Evolutionary conservation across 371 early-diverging fungal species (phyloP), one percentile per base, ranked within the genome.

Genomic region (Saksenaea vasiformis): DNA sequence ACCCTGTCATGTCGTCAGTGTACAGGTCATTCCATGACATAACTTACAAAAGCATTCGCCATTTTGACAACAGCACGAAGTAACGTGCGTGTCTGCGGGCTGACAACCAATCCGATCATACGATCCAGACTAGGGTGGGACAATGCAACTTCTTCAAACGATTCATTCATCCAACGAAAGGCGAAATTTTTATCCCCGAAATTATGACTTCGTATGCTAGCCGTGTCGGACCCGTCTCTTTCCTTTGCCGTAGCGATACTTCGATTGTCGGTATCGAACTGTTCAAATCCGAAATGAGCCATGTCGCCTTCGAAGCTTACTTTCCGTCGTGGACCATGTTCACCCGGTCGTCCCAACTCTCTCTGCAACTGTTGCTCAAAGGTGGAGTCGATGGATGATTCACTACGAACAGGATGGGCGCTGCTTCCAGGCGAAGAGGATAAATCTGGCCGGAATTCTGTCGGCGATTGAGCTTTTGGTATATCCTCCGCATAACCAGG

Each of bases 21-120:
- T n/a, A n/a, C n/a, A n/a, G 22, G 22, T 22, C 14, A 17, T 47
- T 8, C 36, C 14, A 54, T 26, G 11, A 19, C 4, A 31, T 36
- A 7, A 67, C 66, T 61, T 68, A 79, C 79, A 72, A 82, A 82
- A 17, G 79, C 82, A 39, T 74, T 77, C 37, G 72, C 69, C 62
- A 82, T 71, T 57, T 79, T 79, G 47, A 79, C 76, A 0, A 82
- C 82, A 39, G 79, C 82, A 27, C 82, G 75, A 22, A 82, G 56
- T 27, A 82, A 57, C 10, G 70, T 77, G 22, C 82, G 43, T 14
- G 82, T 82, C 54, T 82, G 78, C 17, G 77, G 79, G 53, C 79
- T 79, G n/a, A 82, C 79, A 4, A 82, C 82, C 69, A 82, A 61
- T 11, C 82, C 82, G 54, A 82, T 77, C 82, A 82, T 82, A 26